These are phyloP conservation scores for Lipomyces starkeyi DNA, from an alignment of 805 yeast species.

Conservation along the genomic window DNA sequence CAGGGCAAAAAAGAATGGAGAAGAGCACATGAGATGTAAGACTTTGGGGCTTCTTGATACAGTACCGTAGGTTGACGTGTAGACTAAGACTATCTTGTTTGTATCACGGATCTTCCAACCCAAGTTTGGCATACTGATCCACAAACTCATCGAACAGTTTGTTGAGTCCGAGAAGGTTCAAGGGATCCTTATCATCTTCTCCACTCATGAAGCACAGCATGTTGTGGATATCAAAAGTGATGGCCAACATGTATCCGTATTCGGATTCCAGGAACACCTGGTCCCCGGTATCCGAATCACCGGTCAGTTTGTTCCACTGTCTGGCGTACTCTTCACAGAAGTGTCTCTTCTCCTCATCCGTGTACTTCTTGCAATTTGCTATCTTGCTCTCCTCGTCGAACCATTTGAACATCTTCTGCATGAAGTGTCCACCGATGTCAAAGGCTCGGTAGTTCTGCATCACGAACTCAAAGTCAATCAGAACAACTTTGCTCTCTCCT, in stretches of 20 bases:
- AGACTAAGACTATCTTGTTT: neutral
- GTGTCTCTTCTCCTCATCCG: constrained; percentile 1
- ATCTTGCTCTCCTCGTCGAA: constrained; percentile 1
- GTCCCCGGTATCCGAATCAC: constrained; percentile 1
- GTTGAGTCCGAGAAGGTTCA: constrained; percentile 1
- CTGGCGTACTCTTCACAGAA: constrained; percentile 3
- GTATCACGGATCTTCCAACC: neutral
- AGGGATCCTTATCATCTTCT: neutral
- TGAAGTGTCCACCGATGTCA: constrained; percentile 4
- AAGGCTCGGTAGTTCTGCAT: neutral
- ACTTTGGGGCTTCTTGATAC: too few species aligned
- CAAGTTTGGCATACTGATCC: constrained; percentile 2
- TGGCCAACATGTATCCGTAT: constrained; percentile 2
- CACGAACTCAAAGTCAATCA: constrained; percentile 4
- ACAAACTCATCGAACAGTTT: constrained; percentile 3
- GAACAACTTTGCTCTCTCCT: neutral
- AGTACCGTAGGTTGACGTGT: too few species aligned
- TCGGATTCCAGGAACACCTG: neutral
- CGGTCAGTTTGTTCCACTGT: neutral
- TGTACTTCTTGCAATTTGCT: neutral
- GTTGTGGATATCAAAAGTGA: constrained; percentile 3
- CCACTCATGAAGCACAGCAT: neutral
- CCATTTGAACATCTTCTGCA: constrained; percentile 3
- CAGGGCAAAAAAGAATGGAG: too few species aligned
- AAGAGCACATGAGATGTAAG: too few species aligned